Conservation (phyloP, 1,284 basidiomycete genomes). For the Kwoniella shivajii region DNA sequence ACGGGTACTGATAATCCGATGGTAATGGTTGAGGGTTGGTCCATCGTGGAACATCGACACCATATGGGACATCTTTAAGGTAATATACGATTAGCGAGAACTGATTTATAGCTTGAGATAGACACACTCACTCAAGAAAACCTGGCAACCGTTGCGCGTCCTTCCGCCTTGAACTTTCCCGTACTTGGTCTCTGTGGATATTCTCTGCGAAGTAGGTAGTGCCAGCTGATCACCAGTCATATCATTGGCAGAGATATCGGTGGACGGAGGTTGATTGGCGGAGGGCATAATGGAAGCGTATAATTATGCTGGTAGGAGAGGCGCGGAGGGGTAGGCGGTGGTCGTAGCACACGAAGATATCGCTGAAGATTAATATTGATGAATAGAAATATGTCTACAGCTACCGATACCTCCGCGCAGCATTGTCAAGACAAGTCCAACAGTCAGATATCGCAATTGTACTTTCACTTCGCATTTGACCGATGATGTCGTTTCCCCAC, state of each 20-base stretch:
- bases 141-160: conserved; percentile 36
- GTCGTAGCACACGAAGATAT: background rate
- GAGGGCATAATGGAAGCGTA: conserved; percentile 15
- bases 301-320: background rate
- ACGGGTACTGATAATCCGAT: conserved; percentile 60
- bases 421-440: no score
- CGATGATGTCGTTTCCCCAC: background rate
- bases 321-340: background rate
- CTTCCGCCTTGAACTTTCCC: conserved; percentile 36
- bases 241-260: conserved; percentile 23
- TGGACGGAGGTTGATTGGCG: conserved; percentile 11
- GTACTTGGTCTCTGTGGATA: conserved; percentile 26
- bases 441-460: no score
- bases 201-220: conserved; percentile 22
- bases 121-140: conserved; percentile 39
- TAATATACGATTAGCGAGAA: background rate
- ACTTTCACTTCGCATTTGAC: background rate
- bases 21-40: conserved; percentile 65
- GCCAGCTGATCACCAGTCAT: conserved; percentile 45
- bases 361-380: no score
- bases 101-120: background rate
- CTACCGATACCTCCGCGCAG: no score
- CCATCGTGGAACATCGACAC: conserved; percentile 65
- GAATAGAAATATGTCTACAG: no score
- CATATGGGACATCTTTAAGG: conserved; percentile 69